Conservation (phyloP, 306 rosid species). For the Inga laurina region DNA sequence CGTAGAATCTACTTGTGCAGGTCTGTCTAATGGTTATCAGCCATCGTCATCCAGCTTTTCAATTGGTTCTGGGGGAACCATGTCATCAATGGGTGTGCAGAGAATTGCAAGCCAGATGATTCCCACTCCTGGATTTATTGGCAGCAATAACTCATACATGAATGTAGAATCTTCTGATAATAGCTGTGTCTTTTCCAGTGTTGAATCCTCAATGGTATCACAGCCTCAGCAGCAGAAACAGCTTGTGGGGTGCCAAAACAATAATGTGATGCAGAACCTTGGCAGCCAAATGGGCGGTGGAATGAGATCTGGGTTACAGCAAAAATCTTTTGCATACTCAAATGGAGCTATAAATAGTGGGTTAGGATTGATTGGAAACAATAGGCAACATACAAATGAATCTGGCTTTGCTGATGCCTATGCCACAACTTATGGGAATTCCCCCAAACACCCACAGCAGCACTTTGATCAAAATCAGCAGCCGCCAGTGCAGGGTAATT, state of each 20-base stretch:
- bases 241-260: slow-evolving; percentile 73
- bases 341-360: slow-evolving; percentile 76
- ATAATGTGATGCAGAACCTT: slow-evolving; percentile 67
- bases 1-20: slow-evolving; percentile 47
- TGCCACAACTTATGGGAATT: slow-evolving; percentile 51
- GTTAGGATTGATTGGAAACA: slow-evolving; percentile 78
- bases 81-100: slow-evolving; percentile 68
- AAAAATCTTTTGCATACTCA: slow-evolving; percentile 74
- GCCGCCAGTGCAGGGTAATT: slow-evolving; percentile 63
- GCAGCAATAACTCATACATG: slow-evolving; percentile 56
- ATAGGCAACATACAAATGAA: slow-evolving; percentile 59
- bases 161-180: slow-evolving; percentile 67
- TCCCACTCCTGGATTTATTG: slow-evolving; percentile 93
- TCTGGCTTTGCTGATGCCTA: slow-evolving; percentile 69
- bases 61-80: slow-evolving; percentile 70
- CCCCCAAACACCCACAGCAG: slow-evolving; percentile 61
- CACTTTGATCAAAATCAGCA: slow-evolving; percentile 60
- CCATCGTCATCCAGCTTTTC: slow-evolving; percentile 76
- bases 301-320: slow-evolving; percentile 75
- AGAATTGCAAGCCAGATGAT: slow-evolving; percentile 90
- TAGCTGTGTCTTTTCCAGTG: slow-evolving; percentile 64
- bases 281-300: slow-evolving; percentile 78
- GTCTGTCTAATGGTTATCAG: slow-evolving; percentile 83
- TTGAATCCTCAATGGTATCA: slow-evolving; percentile 62
- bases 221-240: slow-evolving; percentile 80